phyloP scores from a whole-genome alignment of 164 flowering plant genomes.

The Amborella trichopoda region DNA sequence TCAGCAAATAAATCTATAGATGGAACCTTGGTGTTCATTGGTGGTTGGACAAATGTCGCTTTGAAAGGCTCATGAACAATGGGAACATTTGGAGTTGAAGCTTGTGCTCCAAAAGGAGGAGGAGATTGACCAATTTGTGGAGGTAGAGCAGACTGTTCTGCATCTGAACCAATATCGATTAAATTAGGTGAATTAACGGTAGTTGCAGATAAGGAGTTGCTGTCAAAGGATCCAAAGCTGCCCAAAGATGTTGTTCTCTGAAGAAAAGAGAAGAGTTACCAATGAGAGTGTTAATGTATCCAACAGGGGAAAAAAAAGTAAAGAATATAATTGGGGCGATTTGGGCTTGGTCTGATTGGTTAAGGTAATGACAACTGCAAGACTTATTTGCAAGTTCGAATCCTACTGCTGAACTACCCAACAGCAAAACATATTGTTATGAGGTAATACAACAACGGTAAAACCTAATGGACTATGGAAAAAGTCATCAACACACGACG shows the following conservation, averaged over 20 bases:
- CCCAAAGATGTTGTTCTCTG: constrained; percentile 66
- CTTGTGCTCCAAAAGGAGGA: constrained; percentile 15
- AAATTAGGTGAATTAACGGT: constrained; percentile 31
- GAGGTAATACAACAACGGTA: neutral
- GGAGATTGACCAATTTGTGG: constrained; percentile 14
- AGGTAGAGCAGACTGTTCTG: constrained; percentile 22
- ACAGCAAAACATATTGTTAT: no score
- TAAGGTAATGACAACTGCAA: no score
- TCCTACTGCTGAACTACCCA: no score
- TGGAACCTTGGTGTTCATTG: constrained; percentile 14
- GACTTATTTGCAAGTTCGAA: no score
- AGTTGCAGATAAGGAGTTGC: constrained; percentile 45
- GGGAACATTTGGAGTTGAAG: constrained; percentile 20
- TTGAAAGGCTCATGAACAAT: constrained; percentile 21
- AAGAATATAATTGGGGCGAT: no score
- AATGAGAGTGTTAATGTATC: neutral
- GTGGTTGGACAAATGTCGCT: constrained; percentile 20
- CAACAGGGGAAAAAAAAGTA: neutral
- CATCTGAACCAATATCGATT: constrained; percentile 28
- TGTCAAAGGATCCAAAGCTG: constrained; percentile 55
- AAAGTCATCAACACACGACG: no score
- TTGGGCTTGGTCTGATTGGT: no score
- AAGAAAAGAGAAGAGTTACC: no score
- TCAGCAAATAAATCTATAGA: constrained; percentile 34
- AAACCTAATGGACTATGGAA: neutral